Evolutionary conservation across 2,329 filamentous ascomycete genomes (phyloP).

Genomic region (Aspergillus texensis): DNA sequence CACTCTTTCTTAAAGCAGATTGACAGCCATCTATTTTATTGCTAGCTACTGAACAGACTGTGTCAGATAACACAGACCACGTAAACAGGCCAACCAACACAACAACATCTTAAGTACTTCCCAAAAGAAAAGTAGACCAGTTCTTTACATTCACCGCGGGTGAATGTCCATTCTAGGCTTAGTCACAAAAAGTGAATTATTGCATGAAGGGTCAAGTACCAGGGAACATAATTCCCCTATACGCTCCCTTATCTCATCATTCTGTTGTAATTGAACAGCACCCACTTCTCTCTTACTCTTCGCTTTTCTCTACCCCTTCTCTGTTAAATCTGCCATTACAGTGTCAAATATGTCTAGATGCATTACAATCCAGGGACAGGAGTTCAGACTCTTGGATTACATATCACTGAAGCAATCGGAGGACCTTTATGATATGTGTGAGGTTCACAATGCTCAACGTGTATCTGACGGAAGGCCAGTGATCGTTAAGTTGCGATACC

Average conservation of each 20-base stretch:
- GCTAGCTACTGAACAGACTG: no score
- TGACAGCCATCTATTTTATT: no score
- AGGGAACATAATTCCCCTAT: background rate
- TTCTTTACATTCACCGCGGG: no score
- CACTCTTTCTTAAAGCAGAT: no score
- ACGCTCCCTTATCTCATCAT: background rate
- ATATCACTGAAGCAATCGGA: background rate
- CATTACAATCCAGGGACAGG: background rate
- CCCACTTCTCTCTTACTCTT: background rate
- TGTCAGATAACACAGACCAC: no score
- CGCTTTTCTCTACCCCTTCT: background rate
- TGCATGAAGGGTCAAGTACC: background rate
- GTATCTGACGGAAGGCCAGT: background rate
- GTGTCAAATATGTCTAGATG: background rate
- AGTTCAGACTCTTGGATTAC: background rate
- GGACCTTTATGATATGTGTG: background rate
- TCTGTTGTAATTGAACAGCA: background rate
- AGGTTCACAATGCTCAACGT: background rate
- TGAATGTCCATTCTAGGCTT: background rate
- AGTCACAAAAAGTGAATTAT: background rate
- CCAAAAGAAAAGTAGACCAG: no score
- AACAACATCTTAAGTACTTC: no score
- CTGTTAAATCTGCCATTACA: background rate
- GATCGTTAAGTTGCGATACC: background rate
- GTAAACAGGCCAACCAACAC: no score